Conservation (phyloP, 352 stramenopile species). For the Phytopythium litorale region DNA sequence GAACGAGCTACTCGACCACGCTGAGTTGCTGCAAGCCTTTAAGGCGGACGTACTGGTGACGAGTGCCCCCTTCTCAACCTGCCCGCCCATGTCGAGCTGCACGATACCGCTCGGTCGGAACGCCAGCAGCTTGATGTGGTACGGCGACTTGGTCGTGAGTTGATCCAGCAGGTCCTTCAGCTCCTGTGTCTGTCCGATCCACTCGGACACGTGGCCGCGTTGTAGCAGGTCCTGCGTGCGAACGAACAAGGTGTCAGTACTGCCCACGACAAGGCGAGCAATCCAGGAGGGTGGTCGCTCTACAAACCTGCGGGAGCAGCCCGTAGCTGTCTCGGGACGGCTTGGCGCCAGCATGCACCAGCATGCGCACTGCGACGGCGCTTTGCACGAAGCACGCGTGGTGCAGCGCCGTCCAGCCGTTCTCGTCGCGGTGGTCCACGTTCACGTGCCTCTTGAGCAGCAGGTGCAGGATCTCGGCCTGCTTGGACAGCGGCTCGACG, state of each 20-base stretch:
- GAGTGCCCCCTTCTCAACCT: conserved; percentile 81
- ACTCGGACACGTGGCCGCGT: conserved; percentile 64
- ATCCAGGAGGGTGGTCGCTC: not conserved
- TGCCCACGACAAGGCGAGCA: not conserved
- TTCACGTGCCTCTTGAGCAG: conserved; percentile 71
- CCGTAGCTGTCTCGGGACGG: conserved; percentile 71
- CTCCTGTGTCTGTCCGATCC: conserved; percentile 60
- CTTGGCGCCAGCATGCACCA: conserved; percentile 63
- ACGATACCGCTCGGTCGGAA: conserved; percentile 83
- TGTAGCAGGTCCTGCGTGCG: conserved; percentile 57
- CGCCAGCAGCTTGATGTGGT: conserved; percentile 70
- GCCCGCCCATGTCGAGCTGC: conserved; percentile 75
- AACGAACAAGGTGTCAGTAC: not conserved
- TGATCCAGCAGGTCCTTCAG: conserved; percentile 70
- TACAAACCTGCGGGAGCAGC: conserved; percentile 57
- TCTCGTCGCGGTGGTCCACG: conserved; percentile 79
- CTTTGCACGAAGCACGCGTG: conserved; percentile 80
- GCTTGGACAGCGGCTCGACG: conserved; percentile 57
- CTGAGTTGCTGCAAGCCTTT: not conserved
- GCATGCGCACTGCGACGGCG: conserved; percentile 62
- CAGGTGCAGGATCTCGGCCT: conserved; percentile 73
- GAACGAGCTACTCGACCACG: not conserved
- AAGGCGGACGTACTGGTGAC: conserved; percentile 55
- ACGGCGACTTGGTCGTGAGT: conserved; percentile 55
- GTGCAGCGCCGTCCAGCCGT: conserved; percentile 80